Base-by-base conservation (phyloP, 345 rosid species). In the Brassica cretica region DNA sequence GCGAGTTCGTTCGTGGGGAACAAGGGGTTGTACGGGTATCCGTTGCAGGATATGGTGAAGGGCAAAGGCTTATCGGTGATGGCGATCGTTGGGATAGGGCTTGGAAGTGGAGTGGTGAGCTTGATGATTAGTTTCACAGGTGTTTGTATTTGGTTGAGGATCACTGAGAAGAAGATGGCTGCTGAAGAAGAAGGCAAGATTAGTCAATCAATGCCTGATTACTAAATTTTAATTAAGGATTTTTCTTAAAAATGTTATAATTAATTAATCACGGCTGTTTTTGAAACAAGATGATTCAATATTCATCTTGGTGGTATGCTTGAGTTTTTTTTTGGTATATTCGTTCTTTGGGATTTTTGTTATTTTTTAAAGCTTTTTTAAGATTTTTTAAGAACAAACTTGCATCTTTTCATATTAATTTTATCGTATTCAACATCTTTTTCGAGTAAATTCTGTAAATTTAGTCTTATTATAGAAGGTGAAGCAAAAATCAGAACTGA, bases 31-130 rank as follows among this genome's bases (percentile, higher is more conserved):
- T 95, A 83, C 19, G 99, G 99, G 8, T 93, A 88, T 85, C 99
- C 99, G 77, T 81, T 95, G 35, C 81, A 91, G 25, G 93, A 87
- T 16, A 75, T 84, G 87, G 64, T 39, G 65, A 90, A 77, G 82
- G 82, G 80, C 2, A 93, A 82, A 80, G 93, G 97, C 0, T 76
- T 94, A 65, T 86, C 98, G 0, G 83, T 94, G 21, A 64, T 91
- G 82, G 91, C 98, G 74, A 92, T 94, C 77, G 98, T 94, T 5
- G 98, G 98, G 82, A 94, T 94, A 71, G 98, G 98, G 7, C 76
- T 94, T 11, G 98, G 98, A 12, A 94, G 98, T 73, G 98, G 98
- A 51, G 73, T 94, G n/a, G 96, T 90, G 1, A 92, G 98, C 82
- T 86, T 94, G 86, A 84, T 92, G 49, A 85, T 94, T 44, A 94